Evolutionary conservation across 2,329 filamentous ascomycete genomes (phyloP).

Genomic region (Trichoderma simmonsii): DNA sequence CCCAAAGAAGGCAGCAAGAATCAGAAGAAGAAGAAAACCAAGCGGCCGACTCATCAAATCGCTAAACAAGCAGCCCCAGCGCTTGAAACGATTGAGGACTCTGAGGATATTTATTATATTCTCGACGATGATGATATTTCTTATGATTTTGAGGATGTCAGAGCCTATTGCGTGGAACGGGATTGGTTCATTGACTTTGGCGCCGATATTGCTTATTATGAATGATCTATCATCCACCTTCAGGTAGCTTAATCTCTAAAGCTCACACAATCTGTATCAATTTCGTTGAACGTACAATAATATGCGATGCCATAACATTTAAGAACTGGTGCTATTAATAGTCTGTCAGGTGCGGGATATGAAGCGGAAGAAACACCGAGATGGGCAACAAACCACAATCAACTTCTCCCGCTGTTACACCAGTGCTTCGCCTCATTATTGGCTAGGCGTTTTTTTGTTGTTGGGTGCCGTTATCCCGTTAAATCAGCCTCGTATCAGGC

Average conservation of each 20-base stretch:
- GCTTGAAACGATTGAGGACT: not conserved
- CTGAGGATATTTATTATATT: not conserved
- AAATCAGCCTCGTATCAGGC: not conserved
- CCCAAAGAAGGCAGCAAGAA: not conserved
- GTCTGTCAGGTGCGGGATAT: not conserved
- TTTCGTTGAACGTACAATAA: not conserved
- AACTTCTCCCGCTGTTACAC: not conserved
- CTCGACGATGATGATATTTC: not conserved
- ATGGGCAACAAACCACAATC: not conserved
- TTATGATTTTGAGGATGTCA: not conserved
- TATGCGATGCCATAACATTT: not conserved
- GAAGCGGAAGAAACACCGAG: not conserved
- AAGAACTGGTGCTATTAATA: not conserved
- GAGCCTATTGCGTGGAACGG: not conserved
- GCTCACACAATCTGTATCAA: not conserved
- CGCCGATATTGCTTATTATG: not conserved
- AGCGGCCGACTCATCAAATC: not conserved
- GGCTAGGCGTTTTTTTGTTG: not conserved
- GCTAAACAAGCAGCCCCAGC: not conserved
- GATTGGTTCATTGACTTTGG: not conserved
- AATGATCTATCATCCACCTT: not conserved
- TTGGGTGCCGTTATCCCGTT: not conserved
- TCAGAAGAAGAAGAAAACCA: not conserved
- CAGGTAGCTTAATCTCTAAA: not conserved
- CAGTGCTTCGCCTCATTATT: not conserved